These are phyloP conservation scores for Starmerella vitae DNA, from an alignment of 805 yeast species.

Conservation along the genomic window DNA sequence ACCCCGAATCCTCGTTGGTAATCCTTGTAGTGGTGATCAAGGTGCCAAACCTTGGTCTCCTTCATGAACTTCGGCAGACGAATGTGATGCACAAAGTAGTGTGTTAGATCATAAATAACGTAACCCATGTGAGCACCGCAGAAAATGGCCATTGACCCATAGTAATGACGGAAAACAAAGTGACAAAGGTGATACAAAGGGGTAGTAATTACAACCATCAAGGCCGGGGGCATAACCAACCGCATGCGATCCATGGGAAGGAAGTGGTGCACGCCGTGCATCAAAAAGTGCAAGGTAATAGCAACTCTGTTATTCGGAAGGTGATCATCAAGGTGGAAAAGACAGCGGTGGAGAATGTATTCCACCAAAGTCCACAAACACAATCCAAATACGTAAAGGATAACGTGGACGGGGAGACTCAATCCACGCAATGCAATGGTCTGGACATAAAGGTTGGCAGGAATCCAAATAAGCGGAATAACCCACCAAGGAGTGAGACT, in stretches of 20 bases:
- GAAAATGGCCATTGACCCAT: slow-evolving; percentile 80
- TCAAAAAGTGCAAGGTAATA: slow-evolving; percentile 69
- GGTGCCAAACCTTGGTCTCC: slow-evolving; percentile 72
- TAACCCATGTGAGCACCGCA: slow-evolving; percentile 96
- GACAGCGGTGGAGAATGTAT: slow-evolving; percentile 73
- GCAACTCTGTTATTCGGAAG: slow-evolving; percentile 69
- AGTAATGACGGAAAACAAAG: slow-evolving; percentile 51
- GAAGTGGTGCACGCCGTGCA: slow-evolving; percentile 95
- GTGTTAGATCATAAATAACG: slow-evolving; percentile 83
- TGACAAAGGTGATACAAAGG: slow-evolving; percentile 79
- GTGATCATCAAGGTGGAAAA: slow-evolving; percentile 81
- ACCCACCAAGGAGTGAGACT: slow-evolving; percentile 91
- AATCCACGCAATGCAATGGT: slow-evolving; percentile 45
- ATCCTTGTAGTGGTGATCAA: slow-evolving; percentile 96
- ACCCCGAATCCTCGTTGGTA: slow-evolving; percentile 96
- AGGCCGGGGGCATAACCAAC: slow-evolving; percentile 91
- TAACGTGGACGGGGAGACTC: slow-evolving; percentile 21
- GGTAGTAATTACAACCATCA: slow-evolving; percentile 53
- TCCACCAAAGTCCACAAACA: slow-evolving; percentile 90
- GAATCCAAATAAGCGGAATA: slow-evolving; percentile 78
- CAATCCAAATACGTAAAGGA: slow-evolving; percentile 65
- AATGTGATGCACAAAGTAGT: slow-evolving; percentile 84
- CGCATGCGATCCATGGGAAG: slow-evolving; percentile 92
- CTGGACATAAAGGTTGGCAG: slow-evolving; percentile 54
- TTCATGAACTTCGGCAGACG: slow-evolving; percentile 65